Evolutionary conservation across 345 rosid genomes (phyloP), one percentile per base, ranked within the genome.

Genomic region (Clausena lansium): DNA sequence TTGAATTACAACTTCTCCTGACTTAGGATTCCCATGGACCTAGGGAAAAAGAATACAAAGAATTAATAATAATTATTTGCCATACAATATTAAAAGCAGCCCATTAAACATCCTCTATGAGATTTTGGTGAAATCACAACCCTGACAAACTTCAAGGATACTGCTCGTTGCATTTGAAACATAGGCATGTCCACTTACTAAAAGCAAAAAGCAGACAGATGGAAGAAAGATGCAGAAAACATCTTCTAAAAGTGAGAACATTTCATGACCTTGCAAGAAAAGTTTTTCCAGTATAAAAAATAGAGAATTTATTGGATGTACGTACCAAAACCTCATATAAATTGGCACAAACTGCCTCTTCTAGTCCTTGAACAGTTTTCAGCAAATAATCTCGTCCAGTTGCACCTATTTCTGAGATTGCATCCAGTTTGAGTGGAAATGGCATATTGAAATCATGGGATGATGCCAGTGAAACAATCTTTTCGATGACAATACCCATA

Each of bases 241-340:
- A 70, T 61, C 69, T 58, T 78, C 57, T 68, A 66, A 71, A 64
- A 28, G 39, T 10, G 41, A 58, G 76, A 30, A 74, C 38, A 82
- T 76, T 78, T 70, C 57, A 64, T 24, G 77, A 67, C 20, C 35
- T 71, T 58, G 62, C n/a, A 76, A 71, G 39, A 39, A 35, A 79
- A 47, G 38, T 32, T 25, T 71, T 59, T 28, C 38, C 27, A 52
- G 59, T 76, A 17, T 57, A 59, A 32, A 30, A 19, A 79, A 63
- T n/a, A 70, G 59, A 73, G 41, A 33, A 69, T 36, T 73, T 14
- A 69, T 71, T 36, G 60, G 70, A 2, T 76, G 81, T 70, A 89
- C 98, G 41, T 90, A 95, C 99, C 84, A 59, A 87, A 81, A 89
- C 80, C 70, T 91, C 90, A 32, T 86, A 76, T 28, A 93, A 79